Evolutionary conservation across 306 rosid genomes (phyloP), one percentile per base, ranked within the genome.

Genomic region (Macrotyloma uniflorum): DNA sequence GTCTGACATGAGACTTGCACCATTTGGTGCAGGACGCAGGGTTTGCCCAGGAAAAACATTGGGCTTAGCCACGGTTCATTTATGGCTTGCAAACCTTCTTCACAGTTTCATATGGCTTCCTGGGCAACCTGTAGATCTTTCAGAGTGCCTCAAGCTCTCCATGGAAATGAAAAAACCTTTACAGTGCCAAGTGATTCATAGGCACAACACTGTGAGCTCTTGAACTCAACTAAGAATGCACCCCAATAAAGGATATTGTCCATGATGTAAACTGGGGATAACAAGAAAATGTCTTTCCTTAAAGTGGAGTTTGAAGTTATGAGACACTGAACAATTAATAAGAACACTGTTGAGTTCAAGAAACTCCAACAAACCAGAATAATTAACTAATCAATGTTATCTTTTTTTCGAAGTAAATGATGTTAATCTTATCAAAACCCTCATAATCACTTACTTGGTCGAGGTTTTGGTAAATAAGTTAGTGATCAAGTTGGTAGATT

Each of bases 41-140:
- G 90, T 77, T 6, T 92, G 97, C 68, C 97, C 97, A 0, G 94
- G 97, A 0, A 85, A 79, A 70, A 84, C 83, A 0, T n/a, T 91
- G 20, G 94, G 93, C 32, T 62, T 91, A 53, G 86, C 97, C 53
- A 91, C 93, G 0, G 87, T 88, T 54, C 95, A 90, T 54, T 40
- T 90, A 13, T 92, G 97, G 97, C 87, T 92, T 0, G 97, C 93
- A 20, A 65, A 87, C 7, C 86, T 92, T 76, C 85, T 92, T 33
- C 91, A 85, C 5, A 76, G 33, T 20, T 92, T 73, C 72, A 72
- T 22, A 32, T 92, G 95, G 93, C n/a, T 85, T 35, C 90, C 93
- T 3, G 65, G 46, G 0, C 79, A 80, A 5, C 62, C 80, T 0
- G 78, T 92, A 18, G 91, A 88, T 66, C 89, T 92, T 64, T 90